Conservation (phyloP, 116 monocot species). For the Thalassia testudinum region DNA sequence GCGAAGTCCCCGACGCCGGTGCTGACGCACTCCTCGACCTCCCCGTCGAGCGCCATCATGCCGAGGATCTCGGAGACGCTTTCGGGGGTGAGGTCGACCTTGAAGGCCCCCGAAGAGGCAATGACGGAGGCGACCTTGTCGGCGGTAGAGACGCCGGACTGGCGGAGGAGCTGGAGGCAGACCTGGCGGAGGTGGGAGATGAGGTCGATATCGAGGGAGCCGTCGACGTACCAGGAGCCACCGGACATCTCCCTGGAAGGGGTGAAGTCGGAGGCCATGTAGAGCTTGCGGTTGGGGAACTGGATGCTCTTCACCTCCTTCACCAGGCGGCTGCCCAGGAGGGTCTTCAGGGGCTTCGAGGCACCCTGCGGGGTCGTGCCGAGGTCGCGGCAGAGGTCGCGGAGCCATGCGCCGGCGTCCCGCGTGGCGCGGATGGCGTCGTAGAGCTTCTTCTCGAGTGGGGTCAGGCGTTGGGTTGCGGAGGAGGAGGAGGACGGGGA, state of each 20-base stretch:
- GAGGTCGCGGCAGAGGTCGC: no score
- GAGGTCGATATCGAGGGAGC: constrained; percentile 38
- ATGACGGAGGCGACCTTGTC: constrained; percentile 22
- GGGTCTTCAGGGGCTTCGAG: constrained; percentile 16
- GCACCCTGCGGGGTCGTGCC: no score
- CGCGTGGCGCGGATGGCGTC: no score
- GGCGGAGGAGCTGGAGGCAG: constrained; percentile 23
- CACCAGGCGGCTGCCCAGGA: constrained; percentile 31
- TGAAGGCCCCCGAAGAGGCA: constrained; percentile 10
- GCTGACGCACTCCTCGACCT: constrained; percentile 57
- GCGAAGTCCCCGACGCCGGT: constrained; percentile 41
- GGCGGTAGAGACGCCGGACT: constrained; percentile 15
- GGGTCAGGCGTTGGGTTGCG: no score
- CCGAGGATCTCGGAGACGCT: constrained; percentile 38
- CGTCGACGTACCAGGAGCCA: constrained; percentile 57
- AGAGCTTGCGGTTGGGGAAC: constrained; percentile 29
- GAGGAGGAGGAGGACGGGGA: no score
- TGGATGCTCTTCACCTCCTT: constrained; percentile 42
- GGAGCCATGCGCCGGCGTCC: no score
- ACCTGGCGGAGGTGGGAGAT: constrained; percentile 16
- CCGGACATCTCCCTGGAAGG: constrained; percentile 55
- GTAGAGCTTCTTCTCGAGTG: no score
- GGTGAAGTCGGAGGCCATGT: constrained; percentile 52
- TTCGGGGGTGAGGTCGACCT: constrained; percentile 9
- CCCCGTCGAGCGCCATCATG: constrained; percentile 44